Conservation (phyloP, 768 basidiomycete genomes). For the Strobilomyces confusus region DNA sequence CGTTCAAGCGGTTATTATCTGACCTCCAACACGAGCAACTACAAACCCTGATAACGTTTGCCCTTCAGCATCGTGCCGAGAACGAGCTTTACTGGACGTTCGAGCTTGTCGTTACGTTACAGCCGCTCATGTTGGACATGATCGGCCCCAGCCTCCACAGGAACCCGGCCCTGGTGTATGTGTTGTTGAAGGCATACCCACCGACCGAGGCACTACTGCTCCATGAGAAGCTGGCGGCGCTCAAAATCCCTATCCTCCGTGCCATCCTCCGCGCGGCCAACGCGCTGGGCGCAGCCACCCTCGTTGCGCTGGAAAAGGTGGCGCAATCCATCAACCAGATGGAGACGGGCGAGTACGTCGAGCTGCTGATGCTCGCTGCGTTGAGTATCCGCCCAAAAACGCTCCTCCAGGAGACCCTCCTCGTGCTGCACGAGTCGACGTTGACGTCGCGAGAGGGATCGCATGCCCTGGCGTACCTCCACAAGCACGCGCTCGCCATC, state of each 20-base stretch:
- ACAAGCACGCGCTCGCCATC: conserved; percentile 53
- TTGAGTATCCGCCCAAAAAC: conserved; percentile 49
- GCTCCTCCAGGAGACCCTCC: conserved; percentile 55
- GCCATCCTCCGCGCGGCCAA: conserved; percentile 56
- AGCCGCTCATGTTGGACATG: conserved; percentile 27
- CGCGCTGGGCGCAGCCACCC: conserved; percentile 47
- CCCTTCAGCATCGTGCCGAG: conserved; percentile 49
- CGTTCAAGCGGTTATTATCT: conserved; percentile 19
- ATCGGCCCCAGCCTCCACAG: conserved; percentile 43
- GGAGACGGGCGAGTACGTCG: conserved; percentile 41
- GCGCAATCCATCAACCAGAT: conserved; percentile 40
- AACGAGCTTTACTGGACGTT: conserved; percentile 54
- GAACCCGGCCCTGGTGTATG: conserved; percentile 53
- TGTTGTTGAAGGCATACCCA: conserved; percentile 45
- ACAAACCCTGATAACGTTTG: conserved; percentile 14
- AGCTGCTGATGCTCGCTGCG: conserved; percentile 48
- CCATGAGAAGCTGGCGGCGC: conserved; percentile 24
- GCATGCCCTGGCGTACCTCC: conserved; percentile 39
- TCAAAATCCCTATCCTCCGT: conserved; percentile 36
- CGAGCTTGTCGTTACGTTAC: conserved; percentile 30
- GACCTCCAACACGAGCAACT: conserved; percentile 22
- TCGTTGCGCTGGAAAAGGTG: conserved; percentile 58
- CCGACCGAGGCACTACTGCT: conserved; percentile 38
- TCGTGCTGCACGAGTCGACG: conserved; percentile 54
- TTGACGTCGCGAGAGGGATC: conserved; percentile 18